Base-by-base conservation (phyloP, 2,329 filamentous ascomycete species). In the Pseudogymnoascus sp. region DNA sequence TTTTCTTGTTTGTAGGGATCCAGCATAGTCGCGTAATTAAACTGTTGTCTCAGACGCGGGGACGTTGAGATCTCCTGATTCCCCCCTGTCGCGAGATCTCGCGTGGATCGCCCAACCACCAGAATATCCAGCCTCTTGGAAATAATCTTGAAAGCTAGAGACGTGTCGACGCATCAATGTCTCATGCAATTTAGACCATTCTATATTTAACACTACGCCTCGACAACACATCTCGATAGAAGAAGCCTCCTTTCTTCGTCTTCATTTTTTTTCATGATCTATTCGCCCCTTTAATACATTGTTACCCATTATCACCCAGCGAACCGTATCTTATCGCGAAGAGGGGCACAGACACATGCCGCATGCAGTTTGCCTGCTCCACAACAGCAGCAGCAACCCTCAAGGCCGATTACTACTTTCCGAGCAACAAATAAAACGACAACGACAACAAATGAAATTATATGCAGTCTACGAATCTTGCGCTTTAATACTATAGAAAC, bases 71-170 rank as follows among this genome's bases (percentile, higher is more conserved):
- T 48, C 42, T 48, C 12, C 12, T 9, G 21, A 48, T 21, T 21
- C 21, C 42, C 42, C 40, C 42, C 42, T 48, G 42, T 48, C 42
- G 40, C 40, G 40, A 45, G 40, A 45, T 45, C 40, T 45, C 40
- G 40, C 40, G 40, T 45, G 40, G 2, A 9, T 42, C 21, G 12
- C 40, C 40, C 40, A 45, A 45, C 40, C 40, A 45, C 40, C 40
- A 13, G 5, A 45, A 45, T 45, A 45, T 45, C 21, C 40, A 45
- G 40, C 40, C 40, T 45, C 40, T 13, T 48, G 42, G 42, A 27
- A 25, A 48, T 21, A 48, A 27, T 48, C 27, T 48, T 48, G 27
- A 48, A 25, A 48, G 42, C 42, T 48, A 48, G 42, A 48, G 42
- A 48, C 42, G 42, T 48, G 42, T 48, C 42, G 42, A 9, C 42